Percentiles rank a stretch among this genome's conserved stretches.
Conservation (phyloP, 2,329 filamentous ascomycete genomes). For the Ophiostoma ulmi region DNA sequence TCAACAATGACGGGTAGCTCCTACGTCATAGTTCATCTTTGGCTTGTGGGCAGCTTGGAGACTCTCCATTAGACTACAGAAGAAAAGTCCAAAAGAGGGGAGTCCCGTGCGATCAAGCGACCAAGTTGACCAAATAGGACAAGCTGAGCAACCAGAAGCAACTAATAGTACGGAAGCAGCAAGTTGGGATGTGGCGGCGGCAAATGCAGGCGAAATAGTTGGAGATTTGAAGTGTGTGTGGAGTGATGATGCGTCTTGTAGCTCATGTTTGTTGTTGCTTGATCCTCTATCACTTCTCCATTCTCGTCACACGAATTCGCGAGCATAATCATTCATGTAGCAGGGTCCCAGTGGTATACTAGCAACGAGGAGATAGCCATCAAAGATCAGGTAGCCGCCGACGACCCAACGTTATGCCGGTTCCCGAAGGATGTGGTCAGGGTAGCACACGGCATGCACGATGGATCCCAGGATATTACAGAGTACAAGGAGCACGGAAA, state of each 20-base stretch:
- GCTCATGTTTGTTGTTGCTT: too few relatives aligned
- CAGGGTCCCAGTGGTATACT: too few relatives aligned
- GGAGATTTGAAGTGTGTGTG: neutral
- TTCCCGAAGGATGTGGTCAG: slow-evolving; percentile 2
- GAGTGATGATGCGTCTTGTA: neutral
- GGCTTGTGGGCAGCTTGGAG: neutral
- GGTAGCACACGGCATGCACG: slow-evolving; percentile 9
- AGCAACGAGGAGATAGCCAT: too few relatives aligned
- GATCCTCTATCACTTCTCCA: too few relatives aligned
- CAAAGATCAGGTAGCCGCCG: neutral
- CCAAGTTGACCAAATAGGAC: neutral
- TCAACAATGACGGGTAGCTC: slow-evolving; percentile 1
- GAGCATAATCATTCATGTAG: too few relatives aligned
- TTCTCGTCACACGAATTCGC: too few relatives aligned
- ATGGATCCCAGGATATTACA: neutral
- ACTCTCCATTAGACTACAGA: neutral
- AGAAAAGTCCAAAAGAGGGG: neutral
- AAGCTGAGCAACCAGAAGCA: neutral
- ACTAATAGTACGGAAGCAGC: neutral
- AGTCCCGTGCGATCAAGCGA: neutral
- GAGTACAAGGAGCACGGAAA: neutral
- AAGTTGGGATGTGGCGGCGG: neutral
- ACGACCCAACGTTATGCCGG: neutral
- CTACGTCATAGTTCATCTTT: neutral
- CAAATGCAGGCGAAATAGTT: neutral